Evolutionary conservation across 192 early-diverging fungal species (phyloP), one percentile per base, ranked within the genome.

Genomic region (Backusella mclennaniae): DNA sequence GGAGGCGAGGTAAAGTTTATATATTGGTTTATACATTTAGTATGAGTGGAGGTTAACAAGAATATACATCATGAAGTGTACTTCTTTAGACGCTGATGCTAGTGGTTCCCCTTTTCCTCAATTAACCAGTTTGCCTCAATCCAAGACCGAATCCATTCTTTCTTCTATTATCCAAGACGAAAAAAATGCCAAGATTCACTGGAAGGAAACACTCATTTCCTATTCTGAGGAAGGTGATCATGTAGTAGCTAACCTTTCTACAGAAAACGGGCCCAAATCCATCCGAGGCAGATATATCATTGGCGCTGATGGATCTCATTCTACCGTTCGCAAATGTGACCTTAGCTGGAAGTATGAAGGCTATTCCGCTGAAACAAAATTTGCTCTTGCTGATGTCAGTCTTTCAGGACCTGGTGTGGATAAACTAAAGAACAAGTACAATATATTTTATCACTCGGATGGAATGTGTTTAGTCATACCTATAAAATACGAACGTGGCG

Each of bases 251-350:
- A 56, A 0, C 0, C n/a, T 59, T 21, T 69, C 71, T 42, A 71
- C 17, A 11, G 33, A 73, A 15, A 36, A 56, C 4, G 66, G 19
- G 4, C 6, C n/a, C 0, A 68, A 56, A 23, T 56, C n/a, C 6
- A 41, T 79, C 5, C 29, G 15, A 5, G 74, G 71, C 12, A 44
- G 21, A 11, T 82, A 73, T 36, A 39, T 82, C 1, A 42, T 82
- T 3, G 81, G 77, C 0, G 70, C 77, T 14, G 81, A 82, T 44
- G 81, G 81, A 36, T 53, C 56, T n/a, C 81, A 79, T 66, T 82
- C 81, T 9, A 35, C 66, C 19, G 77, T 82, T n/a, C 74, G 81
- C 1, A 78, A 76, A 70, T 42, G 49, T 3, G 52, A n/a, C 4
- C 19, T 31, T 17, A 67, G 29, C 9, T 79, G 77, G 81, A 71